A percentile compares a stretch with the other conserved stretches of the same genome.
phyloP scores from a whole-genome alignment of 257 asterid genomes.

The Solanum sejunctum region DNA sequence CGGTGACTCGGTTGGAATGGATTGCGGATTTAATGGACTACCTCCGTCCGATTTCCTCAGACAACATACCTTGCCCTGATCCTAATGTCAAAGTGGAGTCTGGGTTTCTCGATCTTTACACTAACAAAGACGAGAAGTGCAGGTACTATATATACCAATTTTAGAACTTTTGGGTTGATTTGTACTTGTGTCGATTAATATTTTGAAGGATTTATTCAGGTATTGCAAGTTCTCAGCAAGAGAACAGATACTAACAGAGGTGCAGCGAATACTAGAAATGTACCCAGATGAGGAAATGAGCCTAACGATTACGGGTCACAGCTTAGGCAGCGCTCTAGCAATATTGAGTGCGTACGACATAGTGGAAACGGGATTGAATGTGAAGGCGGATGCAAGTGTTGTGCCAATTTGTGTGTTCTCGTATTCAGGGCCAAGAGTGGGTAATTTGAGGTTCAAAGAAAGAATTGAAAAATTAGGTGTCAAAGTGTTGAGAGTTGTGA shows the following conservation, averaged over 20 bases:
- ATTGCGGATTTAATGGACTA: slow-evolving; percentile 22
- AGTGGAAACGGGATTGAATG: slow-evolving; percentile 18
- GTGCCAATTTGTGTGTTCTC: slow-evolving; percentile 27
- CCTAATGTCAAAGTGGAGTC: slow-evolving; percentile 21
- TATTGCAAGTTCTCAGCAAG: slow-evolving; percentile 25
- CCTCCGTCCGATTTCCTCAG: slow-evolving; percentile 15
- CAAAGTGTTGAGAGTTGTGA: slow-evolving; percentile 38
- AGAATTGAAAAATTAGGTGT: slow-evolving; percentile 26
- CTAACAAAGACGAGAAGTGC: slow-evolving; percentile 15
- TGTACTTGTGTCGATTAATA: background rate
- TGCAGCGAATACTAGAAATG: slow-evolving; percentile 18
- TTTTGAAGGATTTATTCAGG: background rate
- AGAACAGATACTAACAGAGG: slow-evolving; percentile 18
- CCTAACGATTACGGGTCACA: slow-evolving; percentile 31
- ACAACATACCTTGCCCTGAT: slow-evolving; percentile 25
- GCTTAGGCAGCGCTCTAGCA: slow-evolving; percentile 31
- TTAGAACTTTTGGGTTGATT: background rate
- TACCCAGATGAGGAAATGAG: slow-evolving; percentile 26
- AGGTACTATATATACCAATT: background rate
- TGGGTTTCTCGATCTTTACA: slow-evolving; percentile 36
- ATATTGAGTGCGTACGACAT: slow-evolving; percentile 29
- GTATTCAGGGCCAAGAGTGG: slow-evolving; percentile 46
- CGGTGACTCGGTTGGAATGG: slow-evolving; percentile 41
- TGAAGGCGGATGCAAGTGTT: background rate
- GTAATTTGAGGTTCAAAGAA: slow-evolving; percentile 30